Evolutionary conservation across 2,329 filamentous ascomycete species (phyloP).

Genomic region (Colletotrichum lentis): DNA sequence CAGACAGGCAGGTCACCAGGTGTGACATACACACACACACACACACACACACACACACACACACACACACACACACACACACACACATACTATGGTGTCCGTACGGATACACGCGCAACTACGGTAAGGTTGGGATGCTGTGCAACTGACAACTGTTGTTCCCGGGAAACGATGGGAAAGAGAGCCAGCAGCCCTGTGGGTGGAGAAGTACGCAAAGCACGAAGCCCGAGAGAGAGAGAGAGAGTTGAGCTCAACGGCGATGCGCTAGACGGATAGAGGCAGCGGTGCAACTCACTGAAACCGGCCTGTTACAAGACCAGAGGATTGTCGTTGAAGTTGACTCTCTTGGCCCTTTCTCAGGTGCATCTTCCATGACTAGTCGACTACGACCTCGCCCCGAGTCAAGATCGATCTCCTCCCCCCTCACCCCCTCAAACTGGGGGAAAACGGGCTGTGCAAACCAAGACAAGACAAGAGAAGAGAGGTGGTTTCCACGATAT

Average conservation of each 20-base stretch:
- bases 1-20: constrained; percentile 21
- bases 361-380: constrained; percentile 21
- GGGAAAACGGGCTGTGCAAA: constrained; percentile 19
- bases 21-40: too few relatives aligned
- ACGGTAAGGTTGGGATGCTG: background rate
- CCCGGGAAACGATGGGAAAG: constrained; percentile 3
- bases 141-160: background rate
- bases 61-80: too few relatives aligned
- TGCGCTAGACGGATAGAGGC: background rate
- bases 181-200: background rate
- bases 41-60: too few relatives aligned
- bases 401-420: constrained; percentile 10
- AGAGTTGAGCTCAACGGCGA: background rate
- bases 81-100: too few relatives aligned
- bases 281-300: constrained; percentile 28
- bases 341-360: background rate
- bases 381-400: background rate
- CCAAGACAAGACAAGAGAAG: background rate
- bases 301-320: constrained; percentile 18
- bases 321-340: background rate
- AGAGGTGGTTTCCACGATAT: constrained; percentile 9
- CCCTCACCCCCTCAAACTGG: background rate
- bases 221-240: too few relatives aligned
- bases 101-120: too few relatives aligned
- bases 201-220: too few relatives aligned